These are phyloP conservation scores for Berkeleyomyces rouxiae DNA, from an alignment of 2,329 filamentous ascomycete genomes.

Conservation along the genomic window DNA sequence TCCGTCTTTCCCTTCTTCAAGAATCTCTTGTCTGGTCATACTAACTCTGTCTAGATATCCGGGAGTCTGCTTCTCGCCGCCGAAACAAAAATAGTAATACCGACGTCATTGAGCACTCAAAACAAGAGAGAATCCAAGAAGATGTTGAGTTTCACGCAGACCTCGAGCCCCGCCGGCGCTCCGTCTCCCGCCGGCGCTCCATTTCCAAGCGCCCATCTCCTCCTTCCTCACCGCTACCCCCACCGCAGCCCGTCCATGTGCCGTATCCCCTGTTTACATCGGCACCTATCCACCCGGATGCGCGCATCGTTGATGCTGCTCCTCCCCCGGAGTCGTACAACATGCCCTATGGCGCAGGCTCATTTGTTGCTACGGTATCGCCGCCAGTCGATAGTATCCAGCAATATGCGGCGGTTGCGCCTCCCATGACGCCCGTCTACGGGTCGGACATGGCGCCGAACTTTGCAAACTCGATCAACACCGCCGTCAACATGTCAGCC, in stretches of 20 bases:
- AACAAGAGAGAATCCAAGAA: slow-evolving; percentile 12
- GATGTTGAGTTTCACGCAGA: slow-evolving; percentile 8
- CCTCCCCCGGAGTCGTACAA: slow-evolving; percentile 5
- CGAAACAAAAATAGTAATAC: slow-evolving; percentile 8
- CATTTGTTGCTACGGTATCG: slow-evolving; percentile 19
- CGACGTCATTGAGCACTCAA: slow-evolving; percentile 6
- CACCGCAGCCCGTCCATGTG: slow-evolving; percentile 1
- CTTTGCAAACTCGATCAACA: neutral
- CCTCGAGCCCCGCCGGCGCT: neutral
- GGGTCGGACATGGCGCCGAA: neutral
- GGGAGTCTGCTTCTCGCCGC: slow-evolving; percentile 2
- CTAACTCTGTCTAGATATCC: neutral
- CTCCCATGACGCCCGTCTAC: neutral
- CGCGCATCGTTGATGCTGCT: slow-evolving; percentile 6
- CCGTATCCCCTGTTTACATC: slow-evolving; percentile 10
- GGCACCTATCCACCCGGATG: slow-evolving; percentile 7
- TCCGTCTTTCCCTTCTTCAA: neutral
- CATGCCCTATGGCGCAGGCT: slow-evolving; percentile 17
- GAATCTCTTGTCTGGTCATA: no score
- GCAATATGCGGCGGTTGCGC: neutral
- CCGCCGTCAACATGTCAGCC: neutral
- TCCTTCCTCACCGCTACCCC: neutral
- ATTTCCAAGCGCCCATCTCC: neutral
- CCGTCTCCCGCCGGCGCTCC: slow-evolving; percentile 2
- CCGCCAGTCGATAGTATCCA: slow-evolving; percentile 15